Percentiles rank a stretch among this genome's conserved stretches.
These are phyloP conservation scores for Buxus sempervirens DNA, from an alignment of 164 flowering plant species.

Conservation along the genomic window DNA sequence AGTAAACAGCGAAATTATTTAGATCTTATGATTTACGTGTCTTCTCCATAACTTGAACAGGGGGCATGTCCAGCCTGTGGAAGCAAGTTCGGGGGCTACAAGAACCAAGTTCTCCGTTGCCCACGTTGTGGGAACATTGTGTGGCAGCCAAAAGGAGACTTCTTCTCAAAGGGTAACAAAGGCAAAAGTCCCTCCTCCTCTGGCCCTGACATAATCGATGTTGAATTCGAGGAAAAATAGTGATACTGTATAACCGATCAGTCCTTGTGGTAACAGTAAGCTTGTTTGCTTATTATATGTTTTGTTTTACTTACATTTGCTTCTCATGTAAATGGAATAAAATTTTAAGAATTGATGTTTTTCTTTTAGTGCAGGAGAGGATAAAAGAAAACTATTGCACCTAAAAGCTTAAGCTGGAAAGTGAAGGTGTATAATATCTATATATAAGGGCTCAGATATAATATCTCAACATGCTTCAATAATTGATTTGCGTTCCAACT, in stretches of 20 bases:
- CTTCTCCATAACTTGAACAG: constrained; percentile 31
- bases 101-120: constrained; percentile 64
- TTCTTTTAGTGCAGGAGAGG: no score
- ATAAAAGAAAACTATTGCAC: no score
- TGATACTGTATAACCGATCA: background rate
- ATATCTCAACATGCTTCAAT: no score
- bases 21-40: background rate
- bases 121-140: constrained; percentile 76
- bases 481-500: no score
- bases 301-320: background rate
- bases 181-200: constrained; percentile 30
- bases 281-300: background rate
- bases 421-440: no score
- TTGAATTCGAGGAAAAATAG: constrained; percentile 88
- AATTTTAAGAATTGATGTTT: no score
- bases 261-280: background rate
- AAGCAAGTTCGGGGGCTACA: constrained; percentile 60
- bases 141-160: constrained; percentile 78
- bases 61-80: constrained; percentile 90
- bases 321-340: background rate
- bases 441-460: no score
- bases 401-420: no score
- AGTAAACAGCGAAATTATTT: background rate
- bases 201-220: constrained; percentile 68
- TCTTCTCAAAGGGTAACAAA: constrained; percentile 42